Conservation (phyloP, 2,329 filamentous ascomycete genomes). For the Ascochyta lentis region DNA sequence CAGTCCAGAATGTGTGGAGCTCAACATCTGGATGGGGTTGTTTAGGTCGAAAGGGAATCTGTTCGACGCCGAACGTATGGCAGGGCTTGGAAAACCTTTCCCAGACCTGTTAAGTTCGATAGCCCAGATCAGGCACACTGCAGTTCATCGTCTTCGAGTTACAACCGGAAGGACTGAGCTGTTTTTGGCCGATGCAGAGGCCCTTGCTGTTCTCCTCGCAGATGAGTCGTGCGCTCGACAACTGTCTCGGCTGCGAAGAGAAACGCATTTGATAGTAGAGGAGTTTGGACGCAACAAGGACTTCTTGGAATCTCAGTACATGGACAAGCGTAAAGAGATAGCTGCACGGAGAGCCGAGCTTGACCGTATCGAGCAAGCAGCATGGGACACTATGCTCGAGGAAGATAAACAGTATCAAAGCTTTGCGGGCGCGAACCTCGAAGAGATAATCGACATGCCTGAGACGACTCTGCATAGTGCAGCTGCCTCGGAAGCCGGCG, state of each 20-base stretch:
- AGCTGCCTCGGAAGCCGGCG: neutral
- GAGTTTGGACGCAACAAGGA: constrained; percentile 7
- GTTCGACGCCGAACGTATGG: too few species aligned
- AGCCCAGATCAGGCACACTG: constrained; percentile 1
- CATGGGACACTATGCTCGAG: neutral
- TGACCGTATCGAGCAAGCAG: neutral
- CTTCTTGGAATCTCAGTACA: neutral
- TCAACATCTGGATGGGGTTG: too few species aligned
- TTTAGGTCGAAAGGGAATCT: too few species aligned
- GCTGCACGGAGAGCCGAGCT: constrained; percentile 1
- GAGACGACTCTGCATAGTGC: neutral
- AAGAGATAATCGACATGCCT: neutral
- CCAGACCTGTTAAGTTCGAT: neutral
- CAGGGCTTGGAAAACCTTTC: neutral
- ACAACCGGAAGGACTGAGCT: neutral
- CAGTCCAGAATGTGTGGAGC: too few species aligned
- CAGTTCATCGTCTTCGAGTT: neutral
- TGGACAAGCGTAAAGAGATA: constrained; percentile 1
- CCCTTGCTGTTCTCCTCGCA: neutral
- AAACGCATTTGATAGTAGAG: neutral
- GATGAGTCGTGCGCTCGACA: neutral
- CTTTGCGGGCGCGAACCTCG: constrained; percentile 1
- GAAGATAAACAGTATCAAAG: neutral
- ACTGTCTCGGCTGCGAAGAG: neutral
- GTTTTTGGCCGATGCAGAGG: neutral